Percentiles rank a stretch among this genome's conserved stretches.
Evolutionary conservation across 2,329 filamentous ascomycete species (phyloP).

Genomic region (Emergomyces pasteurianus): DNA sequence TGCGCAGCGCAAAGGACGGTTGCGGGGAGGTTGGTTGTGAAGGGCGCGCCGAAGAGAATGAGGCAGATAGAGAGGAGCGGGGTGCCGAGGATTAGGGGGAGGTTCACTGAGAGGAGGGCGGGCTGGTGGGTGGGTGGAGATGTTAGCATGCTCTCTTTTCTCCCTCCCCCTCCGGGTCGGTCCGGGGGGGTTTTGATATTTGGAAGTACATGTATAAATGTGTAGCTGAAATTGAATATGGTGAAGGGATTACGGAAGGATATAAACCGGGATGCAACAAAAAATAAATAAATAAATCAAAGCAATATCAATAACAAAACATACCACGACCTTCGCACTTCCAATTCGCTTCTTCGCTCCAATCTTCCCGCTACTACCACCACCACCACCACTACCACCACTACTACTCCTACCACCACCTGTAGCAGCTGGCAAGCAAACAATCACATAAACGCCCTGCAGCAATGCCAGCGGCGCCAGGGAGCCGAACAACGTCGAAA

Average conservation of each 20-base stretch:
- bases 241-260: background rate
- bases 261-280: background rate
- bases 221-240: background rate
- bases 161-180: too few species aligned
- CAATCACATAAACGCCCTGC: constrained; percentile 49
- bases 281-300: too few species aligned
- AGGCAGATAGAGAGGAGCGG: constrained; percentile 50
- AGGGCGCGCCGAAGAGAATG: constrained; percentile 82
- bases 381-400: constrained; percentile 8
- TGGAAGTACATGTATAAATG: background rate
- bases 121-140: constrained; percentile 47
- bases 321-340: constrained; percentile 16
- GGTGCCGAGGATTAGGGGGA: constrained; percentile 40
- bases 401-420: constrained; percentile 7
- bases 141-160: background rate
- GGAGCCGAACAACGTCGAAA: constrained; percentile 48
- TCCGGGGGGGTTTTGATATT: too few species aligned
- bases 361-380: constrained; percentile 5
- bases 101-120: constrained; percentile 54
- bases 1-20: constrained; percentile 74
- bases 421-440: constrained; percentile 40
- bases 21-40: constrained; percentile 66
- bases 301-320: background rate
- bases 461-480: constrained; percentile 52
- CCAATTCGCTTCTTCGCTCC: constrained; percentile 4